Evolutionary conservation across 2,329 filamentous ascomycete genomes (phyloP).

Genomic region (Xylariaceae sp.): DNA sequence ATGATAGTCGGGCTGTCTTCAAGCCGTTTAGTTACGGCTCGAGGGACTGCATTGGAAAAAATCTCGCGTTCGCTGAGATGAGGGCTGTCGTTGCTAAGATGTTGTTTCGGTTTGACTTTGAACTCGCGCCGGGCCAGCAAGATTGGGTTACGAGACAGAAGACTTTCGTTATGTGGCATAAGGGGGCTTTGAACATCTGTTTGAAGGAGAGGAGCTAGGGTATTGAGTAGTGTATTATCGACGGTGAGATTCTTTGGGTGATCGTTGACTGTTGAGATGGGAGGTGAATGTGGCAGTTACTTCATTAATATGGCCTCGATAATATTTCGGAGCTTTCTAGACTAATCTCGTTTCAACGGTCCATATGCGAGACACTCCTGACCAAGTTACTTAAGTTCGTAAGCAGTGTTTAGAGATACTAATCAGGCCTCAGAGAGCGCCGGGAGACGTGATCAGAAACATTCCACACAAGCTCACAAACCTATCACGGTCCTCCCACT

Average conservation of each 20-base stretch:
- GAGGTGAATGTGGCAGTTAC: too few species aligned
- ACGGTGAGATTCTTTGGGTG: too few species aligned
- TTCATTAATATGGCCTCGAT: too few species aligned
- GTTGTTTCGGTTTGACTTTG: neutral
- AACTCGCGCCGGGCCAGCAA: neutral
- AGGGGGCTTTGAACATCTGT: neutral
- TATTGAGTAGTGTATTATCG: too few species aligned
- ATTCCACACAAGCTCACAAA: neutral
- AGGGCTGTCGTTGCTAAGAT: neutral
- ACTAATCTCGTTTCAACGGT: too few species aligned
- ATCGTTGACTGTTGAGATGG: too few species aligned
- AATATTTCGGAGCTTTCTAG: too few species aligned
- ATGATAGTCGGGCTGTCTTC: constrained; percentile 5
- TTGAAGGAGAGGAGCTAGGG: neutral
- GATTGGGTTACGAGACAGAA: neutral
- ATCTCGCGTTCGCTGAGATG: constrained; percentile 2
- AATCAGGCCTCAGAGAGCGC: too few species aligned
- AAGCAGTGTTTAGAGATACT: too few species aligned
- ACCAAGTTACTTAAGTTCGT: too few species aligned
- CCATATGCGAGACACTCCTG: too few species aligned
- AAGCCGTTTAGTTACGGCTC: constrained; percentile 15
- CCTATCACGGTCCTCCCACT: neutral
- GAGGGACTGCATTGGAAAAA: constrained; percentile 8
- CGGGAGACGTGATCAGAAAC: too few species aligned
- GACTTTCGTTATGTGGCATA: constrained; percentile 1